A percentile compares a stretch with the other conserved stretches of the same genome.
Conservation (phyloP, 2,329 filamentous ascomycete species). For the Remersonia thermophila region DNA sequence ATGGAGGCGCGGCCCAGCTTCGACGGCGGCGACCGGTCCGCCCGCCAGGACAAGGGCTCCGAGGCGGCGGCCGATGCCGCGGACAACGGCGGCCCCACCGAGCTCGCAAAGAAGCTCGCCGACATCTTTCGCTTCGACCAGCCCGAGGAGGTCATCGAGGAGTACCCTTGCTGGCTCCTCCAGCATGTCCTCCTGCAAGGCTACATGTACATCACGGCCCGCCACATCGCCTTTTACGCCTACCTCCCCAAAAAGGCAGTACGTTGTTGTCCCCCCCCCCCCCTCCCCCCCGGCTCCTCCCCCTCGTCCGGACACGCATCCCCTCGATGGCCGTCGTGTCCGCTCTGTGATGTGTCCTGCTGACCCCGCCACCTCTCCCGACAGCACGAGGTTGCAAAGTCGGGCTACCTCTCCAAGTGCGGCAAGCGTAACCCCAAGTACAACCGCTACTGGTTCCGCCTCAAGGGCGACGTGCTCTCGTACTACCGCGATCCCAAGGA, state of each 20-base stretch:
- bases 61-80: slow-evolving; percentile 23
- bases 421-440: slow-evolving; percentile 81
- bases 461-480: slow-evolving; percentile 83
- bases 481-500: slow-evolving; percentile 79
- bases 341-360: too few relatives aligned
- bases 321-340: too few relatives aligned
- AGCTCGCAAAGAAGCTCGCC: slow-evolving; percentile 59
- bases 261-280: too few relatives aligned
- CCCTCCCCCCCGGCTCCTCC: too few relatives aligned
- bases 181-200: slow-evolving; percentile 88
- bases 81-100: slow-evolving; percentile 36
- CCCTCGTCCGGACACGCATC: neutral
- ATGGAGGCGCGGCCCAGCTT: slow-evolving; percentile 47
- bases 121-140: slow-evolving; percentile 77
- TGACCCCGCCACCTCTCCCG: too few relatives aligned
- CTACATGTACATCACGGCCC: slow-evolving; percentile 88
- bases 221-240: slow-evolving; percentile 93
- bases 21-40: slow-evolving; percentile 39
- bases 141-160: slow-evolving; percentile 75
- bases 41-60: slow-evolving; percentile 26
- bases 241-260: slow-evolving; percentile 90
- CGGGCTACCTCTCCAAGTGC: slow-evolving; percentile 77
- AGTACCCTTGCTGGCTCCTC: slow-evolving; percentile 87
- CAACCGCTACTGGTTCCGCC: slow-evolving; percentile 81
- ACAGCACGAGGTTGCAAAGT: slow-evolving; percentile 64